phyloP scores from a whole-genome alignment of 2,329 filamentous ascomycete species.

The Pseudopithomyces chartarum region DNA sequence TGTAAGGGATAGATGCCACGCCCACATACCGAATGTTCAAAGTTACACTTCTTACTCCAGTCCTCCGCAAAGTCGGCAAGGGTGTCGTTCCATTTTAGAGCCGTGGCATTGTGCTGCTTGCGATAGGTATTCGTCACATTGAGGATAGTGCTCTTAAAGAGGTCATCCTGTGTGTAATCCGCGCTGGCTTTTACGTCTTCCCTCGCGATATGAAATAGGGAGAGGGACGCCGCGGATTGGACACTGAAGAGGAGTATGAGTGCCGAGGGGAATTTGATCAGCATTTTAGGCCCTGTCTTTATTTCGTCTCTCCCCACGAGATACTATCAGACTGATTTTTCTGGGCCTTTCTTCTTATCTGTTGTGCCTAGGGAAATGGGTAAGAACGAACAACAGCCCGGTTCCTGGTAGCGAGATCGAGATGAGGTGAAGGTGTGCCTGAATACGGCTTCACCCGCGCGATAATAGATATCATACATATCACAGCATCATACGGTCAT shows the following conservation, averaged over 20 bases:
- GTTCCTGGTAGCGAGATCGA: not conserved
- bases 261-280: not conserved
- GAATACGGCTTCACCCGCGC: not conserved
- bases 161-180: conserved; percentile 47
- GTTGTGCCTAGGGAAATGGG: not conserved
- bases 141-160: conserved; percentile 61
- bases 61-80: conserved; percentile 60
- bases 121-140: conserved; percentile 71
- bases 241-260: not conserved
- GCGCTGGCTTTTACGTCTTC: conserved; percentile 7
- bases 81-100: conserved; percentile 68
- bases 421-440: not conserved
- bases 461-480: not conserved
- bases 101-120: conserved; percentile 62
- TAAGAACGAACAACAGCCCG: not conserved
- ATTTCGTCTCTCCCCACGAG: no score
- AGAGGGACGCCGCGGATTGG: not conserved
- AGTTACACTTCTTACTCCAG: conserved; percentile 56
- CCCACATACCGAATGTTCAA: conserved; percentile 57
- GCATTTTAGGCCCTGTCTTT: not conserved
- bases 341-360: not conserved
- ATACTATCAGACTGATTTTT: no score
- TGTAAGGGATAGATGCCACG: no score
- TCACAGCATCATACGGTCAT: not conserved
- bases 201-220: not conserved